A percentile compares a stretch with the other conserved stretches of the same genome.
Evolutionary conservation across 208 protist genomes (phyloP).

Genomic region (Trypanosoma rangeli): DNA sequence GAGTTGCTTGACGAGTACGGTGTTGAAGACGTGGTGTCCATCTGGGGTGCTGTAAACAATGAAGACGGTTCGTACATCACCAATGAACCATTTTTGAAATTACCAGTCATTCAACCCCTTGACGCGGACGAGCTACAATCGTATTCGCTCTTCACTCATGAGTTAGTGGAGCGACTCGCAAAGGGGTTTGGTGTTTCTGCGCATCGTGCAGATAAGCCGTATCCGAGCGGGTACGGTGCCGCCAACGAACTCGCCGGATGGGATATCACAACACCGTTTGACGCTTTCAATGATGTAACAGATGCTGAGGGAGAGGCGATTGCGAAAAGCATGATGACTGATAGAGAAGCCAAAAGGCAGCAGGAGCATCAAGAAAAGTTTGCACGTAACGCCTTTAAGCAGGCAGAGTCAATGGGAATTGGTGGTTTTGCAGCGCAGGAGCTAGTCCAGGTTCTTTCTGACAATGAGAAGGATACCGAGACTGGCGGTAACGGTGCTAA

Average conservation of each 20-base stretch:
- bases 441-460: conserved; percentile 57
- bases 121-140: conserved; percentile 31
- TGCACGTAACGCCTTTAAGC: conserved; percentile 67
- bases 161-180: conserved; percentile 78
- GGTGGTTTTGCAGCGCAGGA: conserved; percentile 65
- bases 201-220: conserved; percentile 45
- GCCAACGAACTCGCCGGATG: conserved; percentile 78
- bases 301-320: conserved; percentile 55
- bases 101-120: conserved; percentile 45
- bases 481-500: background rate
- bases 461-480: conserved; percentile 59
- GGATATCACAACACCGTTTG: conserved; percentile 72
- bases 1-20: conserved; percentile 69
- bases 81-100: conserved; percentile 31
- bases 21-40: conserved; percentile 41
- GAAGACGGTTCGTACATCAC: conserved; percentile 33
- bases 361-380: conserved; percentile 68
- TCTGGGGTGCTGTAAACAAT: conserved; percentile 45
- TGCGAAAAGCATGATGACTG: conserved; percentile 60
- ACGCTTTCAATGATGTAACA: conserved; percentile 79
- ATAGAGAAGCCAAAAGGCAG: conserved; percentile 47
- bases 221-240: conserved; percentile 57
- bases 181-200: conserved; percentile 44
- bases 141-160: conserved; percentile 70
- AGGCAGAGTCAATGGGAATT: conserved; percentile 89